A percentile compares a stretch with the other conserved stretches of the same genome.
Evolutionary conservation across 768 basidiomycete species (phyloP).

Genomic region (Pulveroboletus frians): DNA sequence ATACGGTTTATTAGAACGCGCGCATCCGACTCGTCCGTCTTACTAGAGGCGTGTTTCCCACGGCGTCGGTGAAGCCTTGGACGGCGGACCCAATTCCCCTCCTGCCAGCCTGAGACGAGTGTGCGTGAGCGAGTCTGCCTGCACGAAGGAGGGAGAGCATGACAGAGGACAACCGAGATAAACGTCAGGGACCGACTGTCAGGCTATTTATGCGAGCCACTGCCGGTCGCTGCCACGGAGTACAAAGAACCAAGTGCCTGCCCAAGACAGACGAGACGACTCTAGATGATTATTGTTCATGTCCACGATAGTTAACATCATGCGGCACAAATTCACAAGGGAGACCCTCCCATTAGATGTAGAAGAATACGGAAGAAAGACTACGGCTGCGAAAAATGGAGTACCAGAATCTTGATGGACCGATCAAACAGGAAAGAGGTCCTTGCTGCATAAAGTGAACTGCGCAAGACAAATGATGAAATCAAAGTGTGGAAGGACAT

Average conservation of each 20-base stretch:
- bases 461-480: conserved; percentile 26
- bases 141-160: conserved; percentile 31
- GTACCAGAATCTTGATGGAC: conserved; percentile 11
- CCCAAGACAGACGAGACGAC: conserved; percentile 1
- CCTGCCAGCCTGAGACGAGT: conserved; percentile 4
- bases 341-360: conserved; percentile 23
- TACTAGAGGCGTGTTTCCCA: conserved; percentile 93
- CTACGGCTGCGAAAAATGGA: conserved; percentile 14
- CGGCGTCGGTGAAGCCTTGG: conserved; percentile 78
- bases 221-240: neutral
- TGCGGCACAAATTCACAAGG: conserved; percentile 21
- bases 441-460: conserved; percentile 14
- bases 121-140: conserved; percentile 22
- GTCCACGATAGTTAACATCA: conserved; percentile 12
- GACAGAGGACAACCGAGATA: neutral
- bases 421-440: conserved; percentile 11
- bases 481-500: conserved; percentile 19
- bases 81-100: conserved; percentile 44
- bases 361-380: conserved; percentile 9
- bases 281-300: conserved; percentile 14
- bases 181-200: neutral
- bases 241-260: neutral
- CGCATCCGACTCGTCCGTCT: conserved; percentile 18
- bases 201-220: conserved; percentile 3
- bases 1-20: conserved; percentile 1